Evolutionary conservation across 2,329 filamentous ascomycete species (phyloP).

Genomic region (Fusarium multiceps): DNA sequence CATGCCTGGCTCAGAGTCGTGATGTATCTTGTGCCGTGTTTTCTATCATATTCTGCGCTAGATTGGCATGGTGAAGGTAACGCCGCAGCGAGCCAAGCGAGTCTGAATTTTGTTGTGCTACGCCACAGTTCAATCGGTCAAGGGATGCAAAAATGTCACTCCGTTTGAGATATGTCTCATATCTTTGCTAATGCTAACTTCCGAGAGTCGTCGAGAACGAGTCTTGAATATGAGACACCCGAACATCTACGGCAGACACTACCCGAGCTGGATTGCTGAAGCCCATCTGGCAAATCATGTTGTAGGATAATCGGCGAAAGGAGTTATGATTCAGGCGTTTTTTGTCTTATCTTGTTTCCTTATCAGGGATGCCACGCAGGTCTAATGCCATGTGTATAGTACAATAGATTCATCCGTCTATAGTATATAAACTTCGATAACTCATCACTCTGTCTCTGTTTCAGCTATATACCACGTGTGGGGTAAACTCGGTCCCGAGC

Average conservation of each 20-base stretch:
- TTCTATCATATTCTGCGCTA: slow-evolving; percentile 22
- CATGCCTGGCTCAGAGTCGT: slow-evolving; percentile 12
- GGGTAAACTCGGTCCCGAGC: neutral
- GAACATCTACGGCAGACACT: slow-evolving; percentile 12
- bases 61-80: slow-evolving; percentile 26
- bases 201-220: slow-evolving; percentile 12
- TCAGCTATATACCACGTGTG: slow-evolving; percentile 1
- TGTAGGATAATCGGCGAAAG: slow-evolving; percentile 24
- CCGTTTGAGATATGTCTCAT: slow-evolving; percentile 12
- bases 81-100: slow-evolving; percentile 38
- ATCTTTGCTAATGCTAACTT: slow-evolving; percentile 12
- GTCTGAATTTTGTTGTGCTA: slow-evolving; percentile 27
- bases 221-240: slow-evolving; percentile 20
- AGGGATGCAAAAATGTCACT: slow-evolving; percentile 1
- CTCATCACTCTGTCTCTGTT: slow-evolving; percentile 4
- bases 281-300: slow-evolving; percentile 22
- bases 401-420: slow-evolving; percentile 16
- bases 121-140: slow-evolving; percentile 11
- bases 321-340: slow-evolving; percentile 18
- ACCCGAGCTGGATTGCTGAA: slow-evolving; percentile 4
- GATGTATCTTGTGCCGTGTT: slow-evolving; percentile 17
- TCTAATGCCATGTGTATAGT: slow-evolving; percentile 8
- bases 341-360: slow-evolving; percentile 26
- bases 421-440: slow-evolving; percentile 19
- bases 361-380: neutral